These are phyloP conservation scores for Aurinia saxatilis DNA, from an alignment of 345 rosid species.

Conservation along the genomic window DNA sequence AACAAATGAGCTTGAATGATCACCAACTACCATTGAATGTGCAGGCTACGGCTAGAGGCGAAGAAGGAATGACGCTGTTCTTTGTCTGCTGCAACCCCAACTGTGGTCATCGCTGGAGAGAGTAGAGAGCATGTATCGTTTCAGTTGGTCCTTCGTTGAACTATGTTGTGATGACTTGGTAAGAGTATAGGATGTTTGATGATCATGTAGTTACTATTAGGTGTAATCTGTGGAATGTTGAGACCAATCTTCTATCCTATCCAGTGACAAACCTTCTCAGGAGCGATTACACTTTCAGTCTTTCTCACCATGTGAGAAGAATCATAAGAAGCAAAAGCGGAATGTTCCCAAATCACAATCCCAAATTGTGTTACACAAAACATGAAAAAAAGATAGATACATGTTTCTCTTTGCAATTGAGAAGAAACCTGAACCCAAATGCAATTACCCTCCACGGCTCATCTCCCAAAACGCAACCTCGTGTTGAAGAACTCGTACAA, in stretches of 20 bases:
- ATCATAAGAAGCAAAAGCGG: background rate
- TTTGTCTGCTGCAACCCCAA: conserved; percentile 81
- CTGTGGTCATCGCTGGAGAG: conserved; percentile 79
- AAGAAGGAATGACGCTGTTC: conserved; percentile 87
- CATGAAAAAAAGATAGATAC: background rate
- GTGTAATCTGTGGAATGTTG: background rate
- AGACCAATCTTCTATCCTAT: background rate
- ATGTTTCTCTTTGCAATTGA: background rate
- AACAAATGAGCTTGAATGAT: too few species aligned
- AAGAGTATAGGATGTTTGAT: background rate
- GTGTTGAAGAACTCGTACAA: conserved; percentile 50
- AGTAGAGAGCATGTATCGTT: conserved; percentile 24
- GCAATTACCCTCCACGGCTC: conserved; percentile 38
- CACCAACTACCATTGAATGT: too few species aligned
- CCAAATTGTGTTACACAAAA: background rate
- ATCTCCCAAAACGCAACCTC: conserved; percentile 80
- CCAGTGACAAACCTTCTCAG: too few species aligned
- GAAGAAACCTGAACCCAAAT: background rate
- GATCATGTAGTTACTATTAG: background rate
- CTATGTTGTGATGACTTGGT: background rate
- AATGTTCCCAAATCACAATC: background rate
- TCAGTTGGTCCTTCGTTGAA: background rate
- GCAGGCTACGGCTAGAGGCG: conserved; percentile 81
- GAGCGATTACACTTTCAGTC: too few species aligned
- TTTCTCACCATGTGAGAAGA: too few species aligned